A percentile compares a stretch with the other conserved stretches of the same genome.
phyloP scores from a whole-genome alignment of 1,284 basidiomycete species.

The Cystobasidium sp. region DNA sequence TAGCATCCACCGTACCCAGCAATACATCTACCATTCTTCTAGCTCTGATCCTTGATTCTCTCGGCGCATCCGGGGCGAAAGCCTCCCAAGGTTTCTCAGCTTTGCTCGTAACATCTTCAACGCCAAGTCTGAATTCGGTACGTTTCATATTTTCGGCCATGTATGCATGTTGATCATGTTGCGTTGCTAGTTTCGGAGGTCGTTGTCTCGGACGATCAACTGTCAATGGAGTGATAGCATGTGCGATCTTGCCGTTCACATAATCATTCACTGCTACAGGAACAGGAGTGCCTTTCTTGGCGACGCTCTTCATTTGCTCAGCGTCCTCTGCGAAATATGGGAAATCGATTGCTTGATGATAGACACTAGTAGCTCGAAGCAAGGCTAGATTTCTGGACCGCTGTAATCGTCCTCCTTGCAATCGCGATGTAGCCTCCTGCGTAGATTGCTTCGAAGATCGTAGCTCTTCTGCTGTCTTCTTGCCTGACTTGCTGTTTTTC shows the following conservation, averaged over 20 bases:
- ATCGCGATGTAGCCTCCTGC: not conserved
- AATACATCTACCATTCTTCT: constrained; percentile 25
- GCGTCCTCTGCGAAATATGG: not conserved
- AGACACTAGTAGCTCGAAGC: not conserved
- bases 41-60: constrained; percentile 1
- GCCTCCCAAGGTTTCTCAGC: not conserved
- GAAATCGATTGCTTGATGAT: constrained; percentile 8
- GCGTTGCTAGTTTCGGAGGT: not conserved
- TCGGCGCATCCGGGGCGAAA: not conserved
- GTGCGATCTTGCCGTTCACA: not conserved
- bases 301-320: not conserved
- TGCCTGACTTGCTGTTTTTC: not conserved
- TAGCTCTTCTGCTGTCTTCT: not conserved
- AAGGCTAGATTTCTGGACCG: not conserved
- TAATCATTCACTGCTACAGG: constrained; percentile 1
- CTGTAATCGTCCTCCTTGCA: not conserved
- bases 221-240: not conserved
- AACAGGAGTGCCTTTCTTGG: not conserved
- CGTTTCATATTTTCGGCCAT: constrained; percentile 8
- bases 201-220: not conserved
- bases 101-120: not conserved
- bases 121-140: too few relatives aligned
- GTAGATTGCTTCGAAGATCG: not conserved
- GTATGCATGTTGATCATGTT: constrained; percentile 5
- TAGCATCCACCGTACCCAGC: constrained; percentile 11